Base-by-base conservation (phyloP, 768 basidiomycete species). In the Suillus alpinus region DNA sequence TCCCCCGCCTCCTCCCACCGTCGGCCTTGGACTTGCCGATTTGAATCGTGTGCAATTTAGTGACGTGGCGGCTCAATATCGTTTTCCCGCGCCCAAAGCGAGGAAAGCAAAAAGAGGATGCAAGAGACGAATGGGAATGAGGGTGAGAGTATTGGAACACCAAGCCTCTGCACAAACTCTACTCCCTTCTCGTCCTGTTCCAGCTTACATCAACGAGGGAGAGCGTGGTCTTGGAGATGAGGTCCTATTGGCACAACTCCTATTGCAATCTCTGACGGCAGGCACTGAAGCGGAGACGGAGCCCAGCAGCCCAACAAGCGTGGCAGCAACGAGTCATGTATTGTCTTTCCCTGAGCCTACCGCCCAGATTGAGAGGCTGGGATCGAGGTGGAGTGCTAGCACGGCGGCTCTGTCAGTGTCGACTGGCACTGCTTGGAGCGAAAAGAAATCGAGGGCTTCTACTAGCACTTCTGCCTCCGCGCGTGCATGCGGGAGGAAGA, bases 81-180 rank as follows among this genome's bases (percentile, higher is more conserved):
- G 73, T 31, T 73, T 73, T 46, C 67, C 73, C 9, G 72, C 74
- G 4, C 73, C 73, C 1, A 73, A 69, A 56, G 70, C 74, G 0
- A 63, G 64, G n/a, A 75, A 67, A 47, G 66, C 63, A 14, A 55
- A 63, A 37, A 66, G 69, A 8, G 65, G 57, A 34, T 57, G 63
- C 29, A 69, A 66, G 49, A 62, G 57, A 37, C 53, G 53, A 12
- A 55, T 55, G 26, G 47, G 51, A 49, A 62, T 57, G n/a, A 63
- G 73, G 18, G 68, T 63, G 47, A 65, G 63, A 34, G 58, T 40
- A n/a, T 66, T 75, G 37, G 63, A 49, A 14, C 65, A 68, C 46
- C 71, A 75, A 62, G 63, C 59, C 57, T 74, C 72, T 4, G 58
- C 73, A 29, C 70, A 69, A 23, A 56, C 66, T 10, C 39, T 73